phyloP scores from a whole-genome alignment of 2,329 filamentous ascomycete genomes.

The Penicillium sp. region DNA sequence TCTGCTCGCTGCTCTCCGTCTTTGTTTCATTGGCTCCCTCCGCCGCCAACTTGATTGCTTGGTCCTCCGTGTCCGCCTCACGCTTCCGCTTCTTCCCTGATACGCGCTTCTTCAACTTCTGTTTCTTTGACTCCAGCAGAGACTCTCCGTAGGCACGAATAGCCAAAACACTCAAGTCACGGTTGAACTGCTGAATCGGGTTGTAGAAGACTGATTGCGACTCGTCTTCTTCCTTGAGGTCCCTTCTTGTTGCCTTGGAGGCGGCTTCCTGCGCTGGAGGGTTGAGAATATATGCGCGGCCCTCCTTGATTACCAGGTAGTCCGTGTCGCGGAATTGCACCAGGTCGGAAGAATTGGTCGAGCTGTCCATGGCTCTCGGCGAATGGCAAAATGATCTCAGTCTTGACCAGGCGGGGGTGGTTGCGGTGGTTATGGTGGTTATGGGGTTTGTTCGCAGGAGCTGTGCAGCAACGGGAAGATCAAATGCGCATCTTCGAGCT shows the following conservation, averaged over 20 bases:
- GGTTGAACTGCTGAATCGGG: slow-evolving; percentile 97
- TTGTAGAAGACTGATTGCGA: slow-evolving; percentile 92
- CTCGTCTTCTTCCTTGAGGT: slow-evolving; percentile 52
- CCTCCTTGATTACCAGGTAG: slow-evolving; percentile 62
- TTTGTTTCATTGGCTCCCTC: slow-evolving; percentile 20
- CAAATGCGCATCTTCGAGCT: slow-evolving; percentile 14
- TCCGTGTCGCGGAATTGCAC: slow-evolving; percentile 48
- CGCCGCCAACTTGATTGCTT: slow-evolving; percentile 4
- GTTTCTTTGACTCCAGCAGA: slow-evolving; percentile 50
- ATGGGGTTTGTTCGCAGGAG: neutral
- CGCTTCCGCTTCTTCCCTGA: slow-evolving; percentile 40
- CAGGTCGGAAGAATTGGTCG: slow-evolving; percentile 19
- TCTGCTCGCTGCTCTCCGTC: slow-evolving; percentile 12
- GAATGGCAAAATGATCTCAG: slow-evolving; percentile 7
- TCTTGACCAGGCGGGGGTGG: neutral
- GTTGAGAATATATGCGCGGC: slow-evolving; percentile 63
- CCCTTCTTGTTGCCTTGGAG: slow-evolving; percentile 42
- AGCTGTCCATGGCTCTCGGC: slow-evolving; percentile 19
- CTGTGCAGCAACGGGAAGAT: neutral
- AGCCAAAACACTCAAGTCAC: slow-evolving; percentile 85
- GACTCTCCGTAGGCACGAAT: slow-evolving; percentile 85
- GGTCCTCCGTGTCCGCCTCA: slow-evolving; percentile 23
- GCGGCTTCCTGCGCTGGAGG: slow-evolving; percentile 48
- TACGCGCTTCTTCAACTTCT: slow-evolving; percentile 35
- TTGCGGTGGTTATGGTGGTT: too few species aligned